Percentiles rank a stretch among this genome's conserved stretches.
Evolutionary conservation across 192 early-diverging fungal species (phyloP).

Genomic region (Phycomyces blakesleeanus): DNA sequence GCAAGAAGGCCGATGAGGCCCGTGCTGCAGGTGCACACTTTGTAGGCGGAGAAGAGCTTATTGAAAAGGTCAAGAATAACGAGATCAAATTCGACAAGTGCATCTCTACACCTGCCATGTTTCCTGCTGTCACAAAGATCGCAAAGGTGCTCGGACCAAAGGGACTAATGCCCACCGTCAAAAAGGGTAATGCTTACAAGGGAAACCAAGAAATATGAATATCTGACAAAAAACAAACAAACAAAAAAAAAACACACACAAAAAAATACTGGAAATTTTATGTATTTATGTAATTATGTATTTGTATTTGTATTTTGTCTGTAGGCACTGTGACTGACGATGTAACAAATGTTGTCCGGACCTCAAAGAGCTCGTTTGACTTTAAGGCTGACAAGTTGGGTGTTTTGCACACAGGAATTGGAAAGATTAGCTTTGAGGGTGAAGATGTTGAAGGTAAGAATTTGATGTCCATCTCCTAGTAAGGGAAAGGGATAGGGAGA

Average conservation of each 20-base stretch:
- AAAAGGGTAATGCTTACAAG: constrained; percentile 58
- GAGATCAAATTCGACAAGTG: constrained; percentile 79
- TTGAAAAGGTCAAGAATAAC: constrained; percentile 59
- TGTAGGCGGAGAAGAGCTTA: constrained; percentile 86
- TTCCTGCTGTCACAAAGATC: constrained; percentile 83
- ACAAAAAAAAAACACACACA: no score
- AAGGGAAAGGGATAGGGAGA: no score
- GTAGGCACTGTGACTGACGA: constrained; percentile 74
- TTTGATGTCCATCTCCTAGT: no score
- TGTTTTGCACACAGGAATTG: constrained; percentile 62
- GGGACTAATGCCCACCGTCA: constrained; percentile 92
- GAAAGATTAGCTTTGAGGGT: constrained; percentile 27
- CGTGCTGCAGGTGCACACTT: constrained; percentile 71
- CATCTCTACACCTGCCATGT: constrained; percentile 85
- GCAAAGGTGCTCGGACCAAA: constrained; percentile 89
- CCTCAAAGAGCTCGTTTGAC: constrained; percentile 66
- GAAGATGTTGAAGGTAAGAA: constrained; percentile 15
- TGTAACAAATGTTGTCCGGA: constrained; percentile 59
- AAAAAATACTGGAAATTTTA: no score
- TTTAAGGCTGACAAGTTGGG: constrained; percentile 72
- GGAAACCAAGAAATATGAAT: constrained; percentile 7
- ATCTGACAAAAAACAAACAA: not conserved
- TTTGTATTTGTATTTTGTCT: not conserved
- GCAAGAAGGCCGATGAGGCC: constrained; percentile 78
- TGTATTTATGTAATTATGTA: not conserved